Base-by-base conservation (phyloP, 805 yeast species). In the Candida ponderosae region DNA sequence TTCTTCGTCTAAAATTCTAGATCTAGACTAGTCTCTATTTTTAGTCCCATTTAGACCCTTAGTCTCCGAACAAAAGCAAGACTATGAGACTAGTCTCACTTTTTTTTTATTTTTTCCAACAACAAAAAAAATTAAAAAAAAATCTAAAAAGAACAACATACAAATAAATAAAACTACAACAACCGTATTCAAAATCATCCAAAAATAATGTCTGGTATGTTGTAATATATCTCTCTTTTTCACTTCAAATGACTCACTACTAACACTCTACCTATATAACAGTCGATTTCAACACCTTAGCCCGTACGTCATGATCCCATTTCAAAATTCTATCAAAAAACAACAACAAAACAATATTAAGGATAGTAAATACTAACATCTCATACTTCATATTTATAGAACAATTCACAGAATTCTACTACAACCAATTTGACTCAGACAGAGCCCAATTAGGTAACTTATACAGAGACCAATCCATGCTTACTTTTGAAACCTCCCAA, bases 401-500 rank as follows among this genome's bases (percentile, higher is more conserved):
- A 62, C 95, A 90, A 65, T 90, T 90, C 68, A 86, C 96, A 57
- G 81, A 75, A 63, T 90, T 88, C 59, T 90, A 93, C 77, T 93
- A 90, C 76, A 83, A 85, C 62, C 95, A 86, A 65, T 90, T 90
- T 57, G 97, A 89, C 66, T 63, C 80, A 53, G 96, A 90, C 66
- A 85, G 97, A 72, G 63, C 87, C 41, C 93, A 84, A 62, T 77
- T 90, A 60, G 95, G 95, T 50, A 82, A 85, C 69, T 76, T 90
- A 55, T 90, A 90, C 79, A 84, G 99, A 61, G 96, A 87, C 44
- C 89, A 85, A 60, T 88, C 97, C 21, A 93, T 93, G 99, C 72
- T 93, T 65, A 93, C 98, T 34, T 93, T 93, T 54, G 98, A 93
- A 68, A 80, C 89, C 38, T 71, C 88, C 41, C 97, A 90, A 71